These are phyloP conservation scores for Conringia planisiliqua DNA, from an alignment of 345 rosid species.

Conservation along the genomic window DNA sequence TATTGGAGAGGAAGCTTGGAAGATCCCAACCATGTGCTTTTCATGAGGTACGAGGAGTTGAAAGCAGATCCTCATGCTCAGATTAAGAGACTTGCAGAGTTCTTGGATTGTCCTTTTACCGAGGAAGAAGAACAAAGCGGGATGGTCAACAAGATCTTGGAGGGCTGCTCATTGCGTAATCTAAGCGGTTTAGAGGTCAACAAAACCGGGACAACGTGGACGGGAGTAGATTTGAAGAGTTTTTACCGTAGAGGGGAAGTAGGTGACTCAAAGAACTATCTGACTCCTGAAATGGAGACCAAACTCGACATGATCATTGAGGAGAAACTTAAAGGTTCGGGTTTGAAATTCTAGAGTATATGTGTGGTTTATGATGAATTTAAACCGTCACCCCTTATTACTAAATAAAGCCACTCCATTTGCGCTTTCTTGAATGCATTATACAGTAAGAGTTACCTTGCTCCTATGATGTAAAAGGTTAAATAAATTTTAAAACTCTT, in stretches of 20 bases:
- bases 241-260: constrained; percentile 45
- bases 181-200: constrained; percentile 42
- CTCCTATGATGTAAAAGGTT: too few species aligned
- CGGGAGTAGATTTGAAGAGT: background rate
- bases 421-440: background rate
- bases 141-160: too few species aligned
- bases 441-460: too few species aligned
- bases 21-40: constrained; percentile 29
- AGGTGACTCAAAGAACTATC: constrained; percentile 40
- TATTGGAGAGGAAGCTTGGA: constrained; percentile 50
- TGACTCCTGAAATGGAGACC: constrained; percentile 34
- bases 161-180: constrained; percentile 39
- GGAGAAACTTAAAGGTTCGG: constrained; percentile 10
- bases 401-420: too few species aligned
- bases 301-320: constrained; percentile 32
- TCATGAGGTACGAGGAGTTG: constrained; percentile 46
- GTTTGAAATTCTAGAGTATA: background rate
- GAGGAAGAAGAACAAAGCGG: too few species aligned
- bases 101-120: too few species aligned
- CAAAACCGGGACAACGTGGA: constrained; percentile 21
- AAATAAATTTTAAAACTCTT: too few species aligned
- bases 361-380: too few species aligned
- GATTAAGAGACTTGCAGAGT: constrained; percentile 25
- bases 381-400: too few species aligned
- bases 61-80: constrained; percentile 16